These are phyloP conservation scores for Paraphaeosphaeria sporulosa DNA, from an alignment of 2,329 filamentous ascomycete species.

Conservation along the genomic window DNA sequence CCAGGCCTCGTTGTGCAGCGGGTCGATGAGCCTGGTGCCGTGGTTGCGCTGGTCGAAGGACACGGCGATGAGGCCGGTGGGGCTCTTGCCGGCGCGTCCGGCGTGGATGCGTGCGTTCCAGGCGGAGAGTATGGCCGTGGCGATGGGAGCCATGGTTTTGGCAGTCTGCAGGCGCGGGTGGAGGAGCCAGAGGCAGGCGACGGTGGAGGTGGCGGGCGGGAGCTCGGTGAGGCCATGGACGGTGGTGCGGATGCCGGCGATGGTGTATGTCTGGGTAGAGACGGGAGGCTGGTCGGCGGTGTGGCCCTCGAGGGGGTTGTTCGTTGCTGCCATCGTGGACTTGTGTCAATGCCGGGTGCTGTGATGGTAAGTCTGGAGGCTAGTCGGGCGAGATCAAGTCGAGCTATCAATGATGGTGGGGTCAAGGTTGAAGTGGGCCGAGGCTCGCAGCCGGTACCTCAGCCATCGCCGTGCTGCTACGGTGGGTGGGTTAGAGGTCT, in stretches of 20 bases:
- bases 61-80: slow-evolving; percentile 75
- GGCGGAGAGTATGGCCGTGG: slow-evolving; percentile 70
- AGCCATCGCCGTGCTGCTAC: background rate
- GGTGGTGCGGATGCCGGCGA: slow-evolving; percentile 80
- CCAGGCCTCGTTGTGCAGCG: slow-evolving; percentile 79
- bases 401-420: slow-evolving; percentile 6
- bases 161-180: slow-evolving; percentile 78
- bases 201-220: slow-evolving; percentile 57
- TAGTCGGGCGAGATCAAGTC: background rate
- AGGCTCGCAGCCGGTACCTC: slow-evolving; percentile 4
- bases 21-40: slow-evolving; percentile 73
- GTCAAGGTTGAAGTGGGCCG: slow-evolving; percentile 10
- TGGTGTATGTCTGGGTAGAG: slow-evolving; percentile 71
- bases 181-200: slow-evolving; percentile 90
- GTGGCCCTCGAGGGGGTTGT: slow-evolving; percentile 45
- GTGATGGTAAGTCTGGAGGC: background rate
- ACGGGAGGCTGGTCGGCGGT: slow-evolving; percentile 51
- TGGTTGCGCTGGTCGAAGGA: slow-evolving; percentile 95
- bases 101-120: slow-evolving; percentile 64
- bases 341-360: background rate
- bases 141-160: slow-evolving; percentile 78
- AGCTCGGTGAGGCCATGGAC: slow-evolving; percentile 84
- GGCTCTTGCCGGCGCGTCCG: slow-evolving; percentile 32
- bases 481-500: background rate
- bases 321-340: slow-evolving; percentile 41